Evolutionary conservation across 1,284 basidiomycete genomes (phyloP), one percentile per base, ranked within the genome.

Genomic region (Irpex sp.): DNA sequence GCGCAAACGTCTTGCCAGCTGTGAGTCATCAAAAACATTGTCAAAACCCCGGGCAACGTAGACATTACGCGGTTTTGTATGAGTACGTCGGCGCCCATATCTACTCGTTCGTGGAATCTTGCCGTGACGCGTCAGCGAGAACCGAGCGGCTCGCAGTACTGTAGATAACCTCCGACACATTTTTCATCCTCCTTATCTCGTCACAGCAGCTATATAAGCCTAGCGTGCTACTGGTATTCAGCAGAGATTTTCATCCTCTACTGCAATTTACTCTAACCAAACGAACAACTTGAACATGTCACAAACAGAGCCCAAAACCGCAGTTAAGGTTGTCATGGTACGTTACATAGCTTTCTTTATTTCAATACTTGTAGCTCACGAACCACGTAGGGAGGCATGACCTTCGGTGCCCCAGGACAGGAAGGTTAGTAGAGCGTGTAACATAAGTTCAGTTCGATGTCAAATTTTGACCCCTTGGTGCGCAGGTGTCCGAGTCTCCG

Each of bases 401-500:
- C 80, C 26, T 71, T 83, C 38, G 81, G 82, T n/a, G 71, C 66
- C 4, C 66, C 76, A 11, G 80, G 80, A 5, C 78, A 72, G 65
- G 76, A 76, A 51, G 79, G 76, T 38, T 73, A n/a, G 62, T 19
- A 38, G 8, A 26, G 26, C 26, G 26, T 26, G 26, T 26, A 26
- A 26, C 26, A 21, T 2, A 26, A 26, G 9, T 26, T 49, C 5
- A 15, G 59, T 5, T 15, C 21, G 21, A 31, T 17, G 21, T 47
- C 31, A 36, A 17, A 17, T 8, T 17, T 51, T 17, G 5, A n/a
- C 13, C 49, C 17, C 44, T 40, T 47, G 13, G 15, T 9, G 26
- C 17, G 40, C 47, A 74, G 73, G 74, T 52, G 80, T 82, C 1
- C 79, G 85, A 3, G 81, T 87, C 4, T 77, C 83, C 66, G 78